A percentile compares a stretch with the other conserved stretches of the same genome.
Conservation (phyloP, 148 eudicot genomes). For the Spergularia marina region DNA sequence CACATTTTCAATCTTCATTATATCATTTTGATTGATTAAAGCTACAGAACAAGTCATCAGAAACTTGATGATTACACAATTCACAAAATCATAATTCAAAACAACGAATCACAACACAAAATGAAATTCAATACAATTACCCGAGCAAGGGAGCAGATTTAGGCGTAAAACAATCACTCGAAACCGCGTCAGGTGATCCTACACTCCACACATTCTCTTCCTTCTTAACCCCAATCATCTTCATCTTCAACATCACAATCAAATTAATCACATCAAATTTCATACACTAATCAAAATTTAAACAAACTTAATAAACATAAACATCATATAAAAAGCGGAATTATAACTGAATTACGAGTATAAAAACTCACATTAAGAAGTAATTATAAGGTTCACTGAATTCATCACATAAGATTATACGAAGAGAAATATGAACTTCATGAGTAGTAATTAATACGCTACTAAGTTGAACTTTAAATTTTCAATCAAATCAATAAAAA, state of each 20-base stretch:
- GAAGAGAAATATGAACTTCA: not conserved
- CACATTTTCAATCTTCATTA: too few relatives aligned
- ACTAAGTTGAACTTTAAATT: not conserved
- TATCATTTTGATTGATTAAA: too few relatives aligned
- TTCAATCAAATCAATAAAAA: conserved; percentile 15
- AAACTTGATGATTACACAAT: too few relatives aligned
- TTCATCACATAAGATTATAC: too few relatives aligned
- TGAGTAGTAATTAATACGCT: not conserved
- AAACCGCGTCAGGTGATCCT: conserved; percentile 22
- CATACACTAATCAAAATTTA: not conserved
- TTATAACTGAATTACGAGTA: too few relatives aligned
- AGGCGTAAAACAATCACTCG: conserved; percentile 24
- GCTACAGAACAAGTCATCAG: too few relatives aligned
- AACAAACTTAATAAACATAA: not conserved
- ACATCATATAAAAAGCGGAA: too few relatives aligned
- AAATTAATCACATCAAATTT: not conserved
- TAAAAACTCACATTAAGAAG: too few relatives aligned
- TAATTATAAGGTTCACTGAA: too few relatives aligned
- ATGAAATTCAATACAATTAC: conserved; percentile 8
- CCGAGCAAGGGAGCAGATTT: conserved; percentile 23
- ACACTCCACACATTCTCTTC: conserved; percentile 21
- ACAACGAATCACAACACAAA: too few relatives aligned
- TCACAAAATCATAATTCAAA: too few relatives aligned
- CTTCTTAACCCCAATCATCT: conserved; percentile 15
- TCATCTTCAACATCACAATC: not conserved